Evolutionary conservation across 345 rosid species (phyloP), one percentile per base, ranked within the genome.

Genomic region (Bruguiera sexangula): DNA sequence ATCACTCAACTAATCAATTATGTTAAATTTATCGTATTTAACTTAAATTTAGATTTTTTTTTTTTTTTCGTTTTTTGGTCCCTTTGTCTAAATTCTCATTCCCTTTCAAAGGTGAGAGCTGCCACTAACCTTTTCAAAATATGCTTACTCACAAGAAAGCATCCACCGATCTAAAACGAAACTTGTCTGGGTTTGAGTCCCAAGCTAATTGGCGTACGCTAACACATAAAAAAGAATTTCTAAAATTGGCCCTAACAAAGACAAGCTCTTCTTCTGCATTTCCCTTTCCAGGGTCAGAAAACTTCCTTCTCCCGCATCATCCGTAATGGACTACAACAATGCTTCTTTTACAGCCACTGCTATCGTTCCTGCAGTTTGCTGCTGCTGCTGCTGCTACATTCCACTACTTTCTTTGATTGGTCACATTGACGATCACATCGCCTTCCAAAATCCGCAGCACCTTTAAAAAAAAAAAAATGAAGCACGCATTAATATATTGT

Each of bases 381-480:
- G 56, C 46, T 20, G 20, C 13, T 15, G 37, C 19, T 59, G 20
- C 13, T 16, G 39, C 19, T 46, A 52, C 70, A 4, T 37, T 20
- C 68, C 9, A 26, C 54, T 59, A 63, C 9, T 67, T 76, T 74
- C 20, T 31, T 63, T 37, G 60, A 52, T 30, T 70, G 31, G 51
- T 65, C 61, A 77, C 74, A 67, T 81, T 76, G 82, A 83, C 74
- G 61, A 81, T 72, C 39, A 79, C 48, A 54, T 86, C 89, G 54
- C 88, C 88, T 81, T 93, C 98, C 72, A 93, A 78, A 86, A 91
- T 84, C 77, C 98, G 81, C 58, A 93, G 87, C 70, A 93, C 96
- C 98, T 93, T 76, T 66, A 80, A 36, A 34, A 73, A 8, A 19
- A 8, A 19, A 37, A 72, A 8, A 19, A 37, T 5, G 53, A 52